phyloP scores from a whole-genome alignment of 768 basidiomycete species.

The Trametes elegans region DNA sequence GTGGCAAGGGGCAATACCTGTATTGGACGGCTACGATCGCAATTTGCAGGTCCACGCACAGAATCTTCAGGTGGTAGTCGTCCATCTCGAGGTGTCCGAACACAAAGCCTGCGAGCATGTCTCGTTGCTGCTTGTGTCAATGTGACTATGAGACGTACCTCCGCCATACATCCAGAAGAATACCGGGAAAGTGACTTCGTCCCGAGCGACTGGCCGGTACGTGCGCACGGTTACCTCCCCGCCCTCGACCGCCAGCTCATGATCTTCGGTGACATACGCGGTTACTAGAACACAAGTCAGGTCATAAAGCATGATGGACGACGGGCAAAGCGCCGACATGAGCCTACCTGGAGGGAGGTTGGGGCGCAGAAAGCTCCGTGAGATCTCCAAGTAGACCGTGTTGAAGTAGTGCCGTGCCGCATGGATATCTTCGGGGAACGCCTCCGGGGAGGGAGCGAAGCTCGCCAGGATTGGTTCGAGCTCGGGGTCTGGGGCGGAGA shows the following conservation, averaged over 20 bases:
- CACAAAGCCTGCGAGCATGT: slow-evolving; percentile 17
- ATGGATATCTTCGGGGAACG: not conserved
- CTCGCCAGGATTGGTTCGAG: not conserved
- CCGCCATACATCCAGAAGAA: not conserved
- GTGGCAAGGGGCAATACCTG: not conserved
- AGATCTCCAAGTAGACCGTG: not conserved
- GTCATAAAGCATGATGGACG: not conserved
- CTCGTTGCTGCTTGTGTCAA: too few species aligned
- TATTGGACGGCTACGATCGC: slow-evolving; percentile 18
- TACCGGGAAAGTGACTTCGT: not conserved
- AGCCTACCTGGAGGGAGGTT: not conserved
- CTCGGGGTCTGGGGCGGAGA: not conserved
- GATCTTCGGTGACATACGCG: not conserved
- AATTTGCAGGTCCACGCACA: slow-evolving; percentile 19
- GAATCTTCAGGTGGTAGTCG: slow-evolving; percentile 20
- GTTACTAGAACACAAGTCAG: not conserved
- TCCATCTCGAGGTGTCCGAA: slow-evolving; percentile 22
- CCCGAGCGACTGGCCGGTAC: not conserved
- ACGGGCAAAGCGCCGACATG: not conserved
- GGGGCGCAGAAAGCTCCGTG: not conserved
- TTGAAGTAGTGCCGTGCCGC: not conserved
- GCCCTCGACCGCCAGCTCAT: not conserved
- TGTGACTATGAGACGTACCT: not conserved
- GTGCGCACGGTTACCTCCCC: not conserved
- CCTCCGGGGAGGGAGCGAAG: not conserved